Base-by-base conservation (phyloP, 139 green algal genomes). In the Chlamydomonas schloesseri region DNA sequence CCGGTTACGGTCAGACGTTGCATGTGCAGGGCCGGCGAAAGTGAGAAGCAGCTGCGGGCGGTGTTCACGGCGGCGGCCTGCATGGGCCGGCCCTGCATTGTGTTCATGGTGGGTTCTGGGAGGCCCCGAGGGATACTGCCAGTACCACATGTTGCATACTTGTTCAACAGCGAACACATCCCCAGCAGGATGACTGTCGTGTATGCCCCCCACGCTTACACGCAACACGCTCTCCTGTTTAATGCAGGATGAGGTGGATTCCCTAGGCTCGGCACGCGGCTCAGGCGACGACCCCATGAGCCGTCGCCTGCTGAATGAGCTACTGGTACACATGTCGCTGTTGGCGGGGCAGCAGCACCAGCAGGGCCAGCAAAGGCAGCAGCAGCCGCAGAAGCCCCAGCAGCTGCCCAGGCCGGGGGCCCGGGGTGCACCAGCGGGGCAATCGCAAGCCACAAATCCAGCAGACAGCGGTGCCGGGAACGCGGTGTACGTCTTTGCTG, bases 181-280 rank as follows among this genome's bases (percentile, higher is more conserved):
- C n/a, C n/a, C n/a, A n/a, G n/a, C n/a, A 65, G 18, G 20, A 26
- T n/a, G 58, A 65, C 6, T 20, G 23, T 20, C 58, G 17, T 65
- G 58, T 28, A 20, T 15, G 58, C 20, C 20, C 58, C 50, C 50
- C 14, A 57, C 50, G 11, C 11, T 57, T 57, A 11, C 14, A 21
- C 14, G 50, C 50, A 14, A 57, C 50, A 14, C 14, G 11, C 50
- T 57, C 11, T 14, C 50, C 11, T 57, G 50, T 57, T 57, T 57
- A 28, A 11, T 62, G 37, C 89, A 94, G 91, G 93, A 96, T 82
- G 92, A 96, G 77, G 73, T 96, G 1, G 93, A 96, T 69, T 88
- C 78, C 64, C 73, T 96, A n/a, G 91, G 88, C 24, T 80, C 84
- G 10, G 57, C 87, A 15, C 42, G 87, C 5, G 64, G 71, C 13